phyloP scores from a whole-genome alignment of 208 protist species.

The Leishmania tarentolae region DNA sequence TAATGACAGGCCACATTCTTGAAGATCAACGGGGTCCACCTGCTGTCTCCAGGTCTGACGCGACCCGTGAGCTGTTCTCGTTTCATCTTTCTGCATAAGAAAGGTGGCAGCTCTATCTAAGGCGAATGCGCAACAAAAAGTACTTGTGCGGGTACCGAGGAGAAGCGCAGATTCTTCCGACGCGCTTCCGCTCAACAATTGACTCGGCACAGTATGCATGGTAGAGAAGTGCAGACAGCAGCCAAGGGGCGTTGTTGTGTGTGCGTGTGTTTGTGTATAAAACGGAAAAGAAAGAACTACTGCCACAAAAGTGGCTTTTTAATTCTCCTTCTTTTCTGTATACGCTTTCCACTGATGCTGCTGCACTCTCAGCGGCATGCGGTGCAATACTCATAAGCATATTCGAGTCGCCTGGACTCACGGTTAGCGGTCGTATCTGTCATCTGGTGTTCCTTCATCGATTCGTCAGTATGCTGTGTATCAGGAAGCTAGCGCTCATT shows the following conservation, averaged over 20 bases:
- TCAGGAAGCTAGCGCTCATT: conserved; percentile 46
- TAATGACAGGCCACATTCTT: not conserved
- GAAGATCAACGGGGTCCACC: not conserved
- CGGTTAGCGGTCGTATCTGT: not conserved
- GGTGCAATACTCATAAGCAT: not conserved
- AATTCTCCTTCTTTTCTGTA: not conserved
- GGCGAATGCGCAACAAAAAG: not conserved
- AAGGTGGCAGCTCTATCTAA: not conserved
- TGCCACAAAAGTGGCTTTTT: not conserved
- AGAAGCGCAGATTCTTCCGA: not conserved
- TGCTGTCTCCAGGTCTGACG: not conserved
- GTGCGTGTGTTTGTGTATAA: not conserved
- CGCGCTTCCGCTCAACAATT: not conserved
- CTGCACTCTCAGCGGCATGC: not conserved
- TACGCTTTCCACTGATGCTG: not conserved
- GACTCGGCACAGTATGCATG: not conserved
- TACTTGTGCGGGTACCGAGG: not conserved
- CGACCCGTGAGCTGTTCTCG: not conserved
- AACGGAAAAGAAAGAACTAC: not conserved
- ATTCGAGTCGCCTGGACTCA: not conserved
- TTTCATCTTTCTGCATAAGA: not conserved
- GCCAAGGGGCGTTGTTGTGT: not conserved
- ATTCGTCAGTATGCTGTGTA: conserved; percentile 34
- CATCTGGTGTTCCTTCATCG: not conserved
- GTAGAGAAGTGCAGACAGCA: not conserved